A percentile compares a stretch with the other conserved stretches of the same genome.
Conservation (phyloP, 1,284 basidiomycete genomes). For the Heterobasidion irregulare region DNA sequence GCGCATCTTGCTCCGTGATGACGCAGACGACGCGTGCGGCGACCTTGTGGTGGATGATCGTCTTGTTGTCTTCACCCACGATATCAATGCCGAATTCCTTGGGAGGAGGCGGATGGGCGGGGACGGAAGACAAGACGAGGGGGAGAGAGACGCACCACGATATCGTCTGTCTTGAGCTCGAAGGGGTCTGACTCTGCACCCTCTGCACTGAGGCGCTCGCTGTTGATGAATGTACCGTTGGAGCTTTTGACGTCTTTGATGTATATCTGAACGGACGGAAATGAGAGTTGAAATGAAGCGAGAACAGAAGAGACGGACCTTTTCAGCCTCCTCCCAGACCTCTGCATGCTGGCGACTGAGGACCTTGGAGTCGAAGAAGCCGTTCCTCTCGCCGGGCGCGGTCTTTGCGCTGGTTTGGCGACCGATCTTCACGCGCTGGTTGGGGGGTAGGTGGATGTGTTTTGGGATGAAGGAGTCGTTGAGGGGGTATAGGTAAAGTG, state of each 20-base stretch:
- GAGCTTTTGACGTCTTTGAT: conserved; percentile 99
- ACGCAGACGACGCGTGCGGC: conserved; percentile 90
- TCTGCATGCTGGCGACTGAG: conserved; percentile 95
- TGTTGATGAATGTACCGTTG: conserved; percentile 98
- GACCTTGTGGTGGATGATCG: conserved; percentile 97
- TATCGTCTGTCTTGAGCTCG: conserved; percentile 92
- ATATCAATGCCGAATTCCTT: conserved; percentile 99
- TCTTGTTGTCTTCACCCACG: conserved; percentile 97
- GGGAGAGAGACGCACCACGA: conserved; percentile 50
- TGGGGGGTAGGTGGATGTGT: conserved; percentile 79
- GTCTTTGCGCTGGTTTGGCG: conserved; percentile 97
- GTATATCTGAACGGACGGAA: conserved; percentile 57
- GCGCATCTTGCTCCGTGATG: conserved; percentile 79
- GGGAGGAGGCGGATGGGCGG: neutral
- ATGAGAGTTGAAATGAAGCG: conserved; percentile 7
- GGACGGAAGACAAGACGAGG: neutral
- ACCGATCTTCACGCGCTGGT: conserved; percentile 88
- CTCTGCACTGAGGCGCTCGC: conserved; percentile 86
- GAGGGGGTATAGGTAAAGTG: conserved; percentile 89
- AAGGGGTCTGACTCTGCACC: conserved; percentile 90
- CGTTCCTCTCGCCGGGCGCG: conserved; percentile 89
- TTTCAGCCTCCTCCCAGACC: conserved; percentile 90
- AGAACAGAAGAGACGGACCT: conserved; percentile 42
- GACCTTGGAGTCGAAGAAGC: conserved; percentile 97
- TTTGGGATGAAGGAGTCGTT: conserved; percentile 97